Base-by-base conservation (phyloP, 352 stramenopile species). In the Blastocystis sp. region DNA sequence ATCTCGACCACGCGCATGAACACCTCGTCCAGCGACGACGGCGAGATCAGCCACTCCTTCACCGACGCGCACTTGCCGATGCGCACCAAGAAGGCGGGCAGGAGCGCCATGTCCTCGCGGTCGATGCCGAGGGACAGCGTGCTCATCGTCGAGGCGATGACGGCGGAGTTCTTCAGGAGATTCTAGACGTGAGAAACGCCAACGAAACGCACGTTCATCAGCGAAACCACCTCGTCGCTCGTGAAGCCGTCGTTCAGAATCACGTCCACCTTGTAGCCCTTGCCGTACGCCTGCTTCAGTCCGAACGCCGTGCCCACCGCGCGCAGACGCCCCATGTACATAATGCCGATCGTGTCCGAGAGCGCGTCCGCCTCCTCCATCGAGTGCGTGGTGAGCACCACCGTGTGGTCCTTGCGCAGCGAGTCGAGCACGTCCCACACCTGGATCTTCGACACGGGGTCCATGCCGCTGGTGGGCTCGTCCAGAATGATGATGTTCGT, bases 401-500 rank as follows among this genome's bases (percentile, higher is more conserved):
- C 63, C 3, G 71, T 90, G 37, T 82, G 59, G 39, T 91, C 66
- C 45, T 91, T 62, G 26, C 82, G 82, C 62, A 90, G 29, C 4
- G 51, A 45, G 24, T 13, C 37, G 26, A 91, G 60, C n/a, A 85
- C 61, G 29, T 91, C 60, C 88, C 88, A 91, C 41, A 91, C 67
- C 60, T 78, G 35, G 24, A 29, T 41, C 16, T 41, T 26, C 26
- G 88, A 88, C 10, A 90, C 65, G 4, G 88, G 88, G 61, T 91
- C 88, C 79, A 91, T 90, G 45, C 88, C 88, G 41, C 35, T 90
- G 3, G 88, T 91, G 1, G 88, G 88, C 62, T 91, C 88, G 50
- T 91, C 88, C n/a, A 91, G 35, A 76, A 90, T 80, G 16, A 91
- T 33, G 3, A 90, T 88, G 6, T 31, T 88, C 21, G 26, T 26